Evolutionary conservation across 2,329 filamentous ascomycete species (phyloP).

Genomic region (Gyromitra esculenta): DNA sequence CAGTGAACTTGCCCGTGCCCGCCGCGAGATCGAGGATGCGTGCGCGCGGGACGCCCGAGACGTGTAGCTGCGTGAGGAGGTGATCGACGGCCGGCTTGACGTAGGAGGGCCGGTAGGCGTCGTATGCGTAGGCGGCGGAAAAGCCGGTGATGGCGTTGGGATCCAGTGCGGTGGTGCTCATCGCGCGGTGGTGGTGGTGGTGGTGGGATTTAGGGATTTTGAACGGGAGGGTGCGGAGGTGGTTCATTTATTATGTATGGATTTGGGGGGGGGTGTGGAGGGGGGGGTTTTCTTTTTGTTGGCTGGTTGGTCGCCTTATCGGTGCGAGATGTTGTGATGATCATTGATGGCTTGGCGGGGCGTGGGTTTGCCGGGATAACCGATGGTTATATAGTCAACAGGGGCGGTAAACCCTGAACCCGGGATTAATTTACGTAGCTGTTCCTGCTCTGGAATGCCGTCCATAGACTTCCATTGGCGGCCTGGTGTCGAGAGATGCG

Average conservation of each 20-base stretch:
- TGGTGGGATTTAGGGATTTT: background rate
- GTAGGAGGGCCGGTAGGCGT: constrained; percentile 75
- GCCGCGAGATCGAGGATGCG: constrained; percentile 72
- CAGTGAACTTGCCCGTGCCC: constrained; percentile 77
- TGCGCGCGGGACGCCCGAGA: constrained; percentile 64
- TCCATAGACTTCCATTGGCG: too few relatives aligned
- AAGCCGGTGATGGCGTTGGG: constrained; percentile 66
- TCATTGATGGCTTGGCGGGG: constrained; percentile 8
- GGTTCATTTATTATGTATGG: background rate
- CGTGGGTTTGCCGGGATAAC: constrained; percentile 1
- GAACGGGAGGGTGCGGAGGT: constrained; percentile 4
- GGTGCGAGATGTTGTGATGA: constrained; percentile 17
- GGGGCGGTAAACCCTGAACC: too few relatives aligned
- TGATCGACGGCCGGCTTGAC: constrained; percentile 67
- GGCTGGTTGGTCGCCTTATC: constrained; percentile 16
- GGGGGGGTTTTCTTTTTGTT: background rate
- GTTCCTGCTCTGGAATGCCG: too few relatives aligned
- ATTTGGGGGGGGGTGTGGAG: background rate
- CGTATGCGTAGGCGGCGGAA: constrained; percentile 71
- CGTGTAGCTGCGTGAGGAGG: constrained; percentile 68
- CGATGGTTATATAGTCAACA: background rate
- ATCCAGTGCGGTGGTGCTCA: constrained; percentile 1
- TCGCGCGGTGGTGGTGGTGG: background rate
- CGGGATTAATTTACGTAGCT: too few relatives aligned
- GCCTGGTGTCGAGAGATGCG: too few relatives aligned